These are phyloP conservation scores for Neonectria sp. DNA, from an alignment of 2,329 filamentous ascomycete genomes.

Conservation along the genomic window DNA sequence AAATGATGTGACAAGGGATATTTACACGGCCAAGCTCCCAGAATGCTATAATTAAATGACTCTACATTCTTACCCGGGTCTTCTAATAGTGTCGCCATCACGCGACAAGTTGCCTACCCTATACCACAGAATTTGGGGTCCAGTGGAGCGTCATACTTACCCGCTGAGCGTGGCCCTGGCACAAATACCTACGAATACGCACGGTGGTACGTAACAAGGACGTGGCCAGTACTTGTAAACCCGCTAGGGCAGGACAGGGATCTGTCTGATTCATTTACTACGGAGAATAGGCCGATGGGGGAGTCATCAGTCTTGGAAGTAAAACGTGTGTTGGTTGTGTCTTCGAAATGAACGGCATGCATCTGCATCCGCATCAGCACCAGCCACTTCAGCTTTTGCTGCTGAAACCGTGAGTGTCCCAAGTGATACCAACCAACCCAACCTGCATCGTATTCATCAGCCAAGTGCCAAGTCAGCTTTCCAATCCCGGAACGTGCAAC, in stretches of 20 bases:
- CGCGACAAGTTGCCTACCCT: neutral
- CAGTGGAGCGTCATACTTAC: neutral
- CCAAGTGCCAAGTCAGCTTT: neutral
- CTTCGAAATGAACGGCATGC: neutral
- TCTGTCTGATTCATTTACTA: neutral
- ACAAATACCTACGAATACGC: neutral
- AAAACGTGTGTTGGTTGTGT: neutral
- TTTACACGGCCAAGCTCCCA: too few relatives aligned
- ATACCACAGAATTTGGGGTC: neutral
- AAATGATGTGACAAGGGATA: too few relatives aligned
- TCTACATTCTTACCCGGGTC: too few relatives aligned
- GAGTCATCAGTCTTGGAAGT: neutral
- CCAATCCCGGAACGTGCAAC: neutral
- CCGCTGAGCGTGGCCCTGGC: neutral
- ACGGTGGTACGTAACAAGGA: constrained; percentile 1
- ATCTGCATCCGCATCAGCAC: too few relatives aligned
- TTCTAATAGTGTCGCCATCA: neutral
- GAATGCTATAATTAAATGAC: too few relatives aligned
- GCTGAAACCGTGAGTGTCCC: neutral
- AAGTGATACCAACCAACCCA: neutral
- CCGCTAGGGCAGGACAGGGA: neutral
- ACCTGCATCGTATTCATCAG: neutral
- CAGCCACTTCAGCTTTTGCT: too few relatives aligned
- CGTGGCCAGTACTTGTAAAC: neutral
- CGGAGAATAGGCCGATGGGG: neutral